These are phyloP conservation scores for Candida chilensis DNA, from an alignment of 805 yeast species.

Conservation along the genomic window DNA sequence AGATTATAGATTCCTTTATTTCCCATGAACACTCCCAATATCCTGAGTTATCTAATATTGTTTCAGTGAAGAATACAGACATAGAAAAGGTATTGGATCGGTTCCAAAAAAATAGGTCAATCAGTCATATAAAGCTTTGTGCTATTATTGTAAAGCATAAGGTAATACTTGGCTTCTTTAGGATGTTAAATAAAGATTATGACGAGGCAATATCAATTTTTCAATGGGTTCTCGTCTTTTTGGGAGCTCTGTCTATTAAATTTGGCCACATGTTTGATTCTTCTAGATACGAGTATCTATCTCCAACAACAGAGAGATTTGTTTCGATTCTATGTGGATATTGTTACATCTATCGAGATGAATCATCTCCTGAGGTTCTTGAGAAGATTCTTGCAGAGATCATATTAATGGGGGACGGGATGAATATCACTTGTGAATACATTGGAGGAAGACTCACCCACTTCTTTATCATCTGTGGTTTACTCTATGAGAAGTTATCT, in stretches of 20 bases:
- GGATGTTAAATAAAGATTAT: constrained; percentile 8
- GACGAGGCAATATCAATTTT: constrained; percentile 7
- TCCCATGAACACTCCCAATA: constrained; percentile 3
- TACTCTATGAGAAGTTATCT: constrained; percentile 11
- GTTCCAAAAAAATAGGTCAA: no score
- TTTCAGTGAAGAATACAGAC: constrained; percentile 4
- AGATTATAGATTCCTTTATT: constrained; percentile 3
- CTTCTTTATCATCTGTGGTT: constrained; percentile 12
- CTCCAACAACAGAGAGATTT: constrained; percentile 5
- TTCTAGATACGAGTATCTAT: constrained; percentile 6
- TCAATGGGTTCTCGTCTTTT: constrained; percentile 9
- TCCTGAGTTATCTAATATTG: constrained; percentile 9
- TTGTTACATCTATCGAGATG: neutral
- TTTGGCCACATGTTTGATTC: constrained; percentile 2
- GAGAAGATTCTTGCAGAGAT: neutral
- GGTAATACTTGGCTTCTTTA: constrained; percentile 9
- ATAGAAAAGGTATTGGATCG: constrained; percentile 5
- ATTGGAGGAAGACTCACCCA: constrained; percentile 8
- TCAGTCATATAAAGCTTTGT: constrained; percentile 1
- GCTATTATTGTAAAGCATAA: constrained; percentile 8
- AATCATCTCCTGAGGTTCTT: constrained; percentile 1
- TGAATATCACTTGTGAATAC: constrained; percentile 6
- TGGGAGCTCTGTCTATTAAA: constrained; percentile 3
- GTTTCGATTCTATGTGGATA: constrained; percentile 1
- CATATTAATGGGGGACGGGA: constrained; percentile 2